Base-by-base conservation (phyloP, 2,329 filamentous ascomycete genomes). In the Aspergillus bombycis region DNA sequence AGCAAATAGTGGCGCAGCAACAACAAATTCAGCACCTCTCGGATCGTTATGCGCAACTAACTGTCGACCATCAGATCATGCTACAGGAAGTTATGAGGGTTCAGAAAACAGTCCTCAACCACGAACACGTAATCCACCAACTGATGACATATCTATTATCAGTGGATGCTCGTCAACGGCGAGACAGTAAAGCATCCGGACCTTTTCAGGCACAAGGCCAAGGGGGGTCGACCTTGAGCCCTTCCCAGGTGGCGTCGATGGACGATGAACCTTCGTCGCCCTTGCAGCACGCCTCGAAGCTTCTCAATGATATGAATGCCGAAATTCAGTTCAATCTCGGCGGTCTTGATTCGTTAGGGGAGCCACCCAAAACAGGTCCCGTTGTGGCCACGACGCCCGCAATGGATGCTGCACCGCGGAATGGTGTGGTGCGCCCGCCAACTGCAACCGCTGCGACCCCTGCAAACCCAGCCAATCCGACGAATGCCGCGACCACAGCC, bases 11-110 rank as follows among this genome's bases (percentile, higher is more conserved):
- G 58, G 94, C 94, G 11, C 96, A 94, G 7, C 93, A 97, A 73
- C 92, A 96, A 74, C 94, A 98, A 77, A 88, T 98, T 46, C 93
- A 97, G 74, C 88, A 91, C 62, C 82, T 98, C 46, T 92, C 95
- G 72, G 92, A 94, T 71, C 87, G 92, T 67, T 95, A 93, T 76
- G 89, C 90, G 64, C 93, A 96, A 71, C 85, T 97, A 59, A 85
- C 83, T 66, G 84, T 89, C 63, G 86, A 89, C 69, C 85, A 90
- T 67, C 86, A 87, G 26, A 84, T 89, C 78, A 82, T 89, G 66
- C 74, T 89, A 58, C 87, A 90, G 71, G 87, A 90, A 72, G 75
- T 89, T 38, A 85, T 89, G 67, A 84, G 87, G 26, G 80, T 89
- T 56, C 87, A 89, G 74, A 89, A 89, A 76, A 91, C 91, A 56